These are phyloP conservation scores for Neostapfia colusana DNA, from an alignment of 176 grass and related monocot species.

Conservation along the genomic window DNA sequence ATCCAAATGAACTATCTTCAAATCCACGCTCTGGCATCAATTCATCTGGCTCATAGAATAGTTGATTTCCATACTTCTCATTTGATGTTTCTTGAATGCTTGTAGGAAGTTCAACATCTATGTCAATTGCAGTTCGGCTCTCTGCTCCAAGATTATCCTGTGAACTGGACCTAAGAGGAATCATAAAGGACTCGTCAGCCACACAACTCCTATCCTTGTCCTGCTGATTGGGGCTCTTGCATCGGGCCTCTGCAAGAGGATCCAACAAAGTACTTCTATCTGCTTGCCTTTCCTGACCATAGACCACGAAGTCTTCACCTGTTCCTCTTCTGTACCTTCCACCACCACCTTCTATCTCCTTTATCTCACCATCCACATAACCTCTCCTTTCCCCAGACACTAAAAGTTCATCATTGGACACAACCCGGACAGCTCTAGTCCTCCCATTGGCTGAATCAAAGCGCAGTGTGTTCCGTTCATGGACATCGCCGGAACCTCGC, in stretches of 20 bases:
- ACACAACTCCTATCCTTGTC: constrained; percentile 51
- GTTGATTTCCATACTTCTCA: constrained; percentile 46
- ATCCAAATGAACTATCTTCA: constrained; percentile 62
- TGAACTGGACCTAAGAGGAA: constrained; percentile 68
- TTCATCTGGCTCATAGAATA: constrained; percentile 85
- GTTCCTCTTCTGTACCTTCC: constrained; percentile 57
- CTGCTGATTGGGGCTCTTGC: constrained; percentile 46
- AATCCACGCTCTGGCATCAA: constrained; percentile 71
- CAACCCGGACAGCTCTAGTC: constrained; percentile 40
- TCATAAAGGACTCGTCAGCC: constrained; percentile 81
- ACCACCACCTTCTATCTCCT: constrained; percentile 80
- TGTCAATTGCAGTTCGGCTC: constrained; percentile 65
- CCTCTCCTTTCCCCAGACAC: constrained; percentile 55
- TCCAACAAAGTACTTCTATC: constrained; percentile 57
- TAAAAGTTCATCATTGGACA: constrained; percentile 76
- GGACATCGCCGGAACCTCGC: constrained; percentile 48
- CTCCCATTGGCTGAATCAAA: constrained; percentile 82
- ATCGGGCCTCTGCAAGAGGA: constrained; percentile 65
- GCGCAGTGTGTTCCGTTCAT: constrained; percentile 42
- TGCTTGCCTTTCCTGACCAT: constrained; percentile 63
- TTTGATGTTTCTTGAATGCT: constrained; percentile 36
- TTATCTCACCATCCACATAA: constrained; percentile 56
- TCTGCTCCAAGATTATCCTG: constrained; percentile 55
- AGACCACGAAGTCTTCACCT: constrained; percentile 67
- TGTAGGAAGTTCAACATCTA: constrained; percentile 72